phyloP scores from a whole-genome alignment of 768 basidiomycete species.

The Hygrophorus pudorinus region DNA sequence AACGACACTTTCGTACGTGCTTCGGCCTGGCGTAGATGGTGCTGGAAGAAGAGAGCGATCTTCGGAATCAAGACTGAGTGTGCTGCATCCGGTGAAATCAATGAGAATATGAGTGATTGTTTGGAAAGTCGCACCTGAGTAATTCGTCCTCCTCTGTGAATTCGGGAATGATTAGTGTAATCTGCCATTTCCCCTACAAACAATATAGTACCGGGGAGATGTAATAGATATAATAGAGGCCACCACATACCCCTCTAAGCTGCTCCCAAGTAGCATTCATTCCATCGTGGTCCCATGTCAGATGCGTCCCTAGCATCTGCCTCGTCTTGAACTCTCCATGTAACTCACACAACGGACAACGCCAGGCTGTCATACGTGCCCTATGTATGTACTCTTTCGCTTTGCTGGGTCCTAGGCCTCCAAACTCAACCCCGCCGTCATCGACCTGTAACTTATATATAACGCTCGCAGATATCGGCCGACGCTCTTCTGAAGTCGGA shows the following conservation, averaged over 20 bases:
- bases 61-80: too few relatives aligned
- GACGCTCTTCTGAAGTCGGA: slow-evolving; percentile 15
- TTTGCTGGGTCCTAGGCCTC: neutral
- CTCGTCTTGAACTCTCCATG: slow-evolving; percentile 31
- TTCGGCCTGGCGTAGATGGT: too few relatives aligned
- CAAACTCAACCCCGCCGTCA: neutral
- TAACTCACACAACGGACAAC: slow-evolving; percentile 47
- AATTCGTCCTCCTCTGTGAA: neutral
- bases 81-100: too few relatives aligned
- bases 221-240: slow-evolving; percentile 8
- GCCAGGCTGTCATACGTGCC: slow-evolving; percentile 25
- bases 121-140: neutral
- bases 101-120: too few relatives aligned
- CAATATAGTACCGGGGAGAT: neutral
- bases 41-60: too few relatives aligned
- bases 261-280: slow-evolving; percentile 28
- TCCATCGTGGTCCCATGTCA: slow-evolving; percentile 38
- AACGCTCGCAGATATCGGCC: slow-evolving; percentile 4
- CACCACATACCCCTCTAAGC: slow-evolving; percentile 5
- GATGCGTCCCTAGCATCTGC: slow-evolving; percentile 36
- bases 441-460: neutral
- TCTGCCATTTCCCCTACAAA: slow-evolving; percentile 1
- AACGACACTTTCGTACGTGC: neutral
- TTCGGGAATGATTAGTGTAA: neutral
- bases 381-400: slow-evolving; percentile 12